Evolutionary conservation across 2,329 filamentous ascomycete species (phyloP).

Genomic region (Xylariaceae sp.): DNA sequence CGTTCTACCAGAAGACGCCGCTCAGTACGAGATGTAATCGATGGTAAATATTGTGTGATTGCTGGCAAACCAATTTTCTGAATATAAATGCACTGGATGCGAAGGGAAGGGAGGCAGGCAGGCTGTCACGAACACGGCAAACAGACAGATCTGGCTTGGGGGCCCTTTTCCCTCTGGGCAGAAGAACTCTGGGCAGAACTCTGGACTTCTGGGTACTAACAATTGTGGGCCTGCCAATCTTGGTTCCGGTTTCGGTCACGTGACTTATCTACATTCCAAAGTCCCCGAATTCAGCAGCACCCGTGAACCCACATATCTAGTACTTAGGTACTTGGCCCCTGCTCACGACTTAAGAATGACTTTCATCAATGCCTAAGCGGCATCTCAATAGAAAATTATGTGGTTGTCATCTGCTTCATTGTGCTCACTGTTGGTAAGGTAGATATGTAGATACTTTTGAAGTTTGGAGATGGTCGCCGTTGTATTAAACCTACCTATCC

Average conservation of each 20-base stretch:
- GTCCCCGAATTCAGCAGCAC: too few species aligned
- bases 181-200: constrained; percentile 17
- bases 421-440: too few species aligned
- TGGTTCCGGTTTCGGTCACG: constrained; percentile 16
- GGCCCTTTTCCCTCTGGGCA: constrained; percentile 15
- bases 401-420: too few species aligned
- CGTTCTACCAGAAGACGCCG: not conserved
- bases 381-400: too few species aligned
- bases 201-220: constrained; percentile 13
- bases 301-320: too few species aligned
- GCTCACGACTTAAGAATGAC: too few species aligned
- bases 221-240: constrained; percentile 19
- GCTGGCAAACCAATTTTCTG: not conserved
- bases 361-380: too few species aligned
- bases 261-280: constrained; percentile 23
- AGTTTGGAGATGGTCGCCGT: too few species aligned
- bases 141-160: constrained; percentile 24
- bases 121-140: constrained; percentile 19
- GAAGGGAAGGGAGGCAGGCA: constrained; percentile 22
- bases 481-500: too few species aligned
- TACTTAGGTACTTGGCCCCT: too few species aligned
- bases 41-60: not conserved
- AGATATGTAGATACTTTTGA: too few species aligned
- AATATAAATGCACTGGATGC: constrained; percentile 8
- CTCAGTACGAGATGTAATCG: constrained; percentile 3